Conservation (phyloP, 2,329 filamentous ascomycete species). For the Sporothrix pallida region DNA sequence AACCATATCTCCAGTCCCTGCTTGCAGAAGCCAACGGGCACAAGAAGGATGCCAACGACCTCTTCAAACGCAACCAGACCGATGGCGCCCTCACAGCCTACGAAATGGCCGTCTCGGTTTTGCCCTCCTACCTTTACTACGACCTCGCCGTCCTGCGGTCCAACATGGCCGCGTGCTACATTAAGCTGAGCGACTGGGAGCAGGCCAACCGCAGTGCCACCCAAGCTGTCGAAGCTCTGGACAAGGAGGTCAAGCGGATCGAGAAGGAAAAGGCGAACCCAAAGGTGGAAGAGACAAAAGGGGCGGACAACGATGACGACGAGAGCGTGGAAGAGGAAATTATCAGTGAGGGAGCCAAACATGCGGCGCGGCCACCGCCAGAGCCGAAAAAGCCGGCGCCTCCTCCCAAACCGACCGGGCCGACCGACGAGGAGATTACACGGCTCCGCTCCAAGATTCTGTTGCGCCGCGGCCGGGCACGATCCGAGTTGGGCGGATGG, state of each 20-base stretch:
- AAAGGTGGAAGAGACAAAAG: conserved; percentile 50
- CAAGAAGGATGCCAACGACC: conserved; percentile 77
- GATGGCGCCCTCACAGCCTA: conserved; percentile 82
- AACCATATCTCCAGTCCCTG: conserved; percentile 54
- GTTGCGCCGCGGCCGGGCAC: conserved; percentile 76
- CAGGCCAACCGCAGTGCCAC: conserved; percentile 77
- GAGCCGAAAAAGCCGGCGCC: conserved; percentile 29
- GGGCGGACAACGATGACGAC: conserved; percentile 63
- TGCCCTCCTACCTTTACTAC: conserved; percentile 85
- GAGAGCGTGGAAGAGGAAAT: conserved; percentile 62
- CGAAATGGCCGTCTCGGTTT: conserved; percentile 76
- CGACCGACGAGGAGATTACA: conserved; percentile 64
- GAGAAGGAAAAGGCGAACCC: conserved; percentile 54
- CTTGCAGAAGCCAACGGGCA: conserved; percentile 72
- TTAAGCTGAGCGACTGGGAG: conserved; percentile 87
- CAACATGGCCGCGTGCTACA: conserved; percentile 87
- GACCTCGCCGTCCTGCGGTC: conserved; percentile 85
- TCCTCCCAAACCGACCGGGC: conserved; percentile 36
- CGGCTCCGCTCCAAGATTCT: conserved; percentile 84
- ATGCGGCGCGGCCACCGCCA: conserved; percentile 48
- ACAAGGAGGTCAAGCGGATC: conserved; percentile 54
- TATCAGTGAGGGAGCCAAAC: conserved; percentile 62
- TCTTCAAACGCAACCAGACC: conserved; percentile 76
- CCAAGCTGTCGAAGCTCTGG: conserved; percentile 73
- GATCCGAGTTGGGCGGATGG: conserved; percentile 77